Evolutionary conservation across 2,329 filamentous ascomycete species (phyloP), one percentile per base, ranked within the genome.

Genomic region (Alternaria ethzedia): DNA sequence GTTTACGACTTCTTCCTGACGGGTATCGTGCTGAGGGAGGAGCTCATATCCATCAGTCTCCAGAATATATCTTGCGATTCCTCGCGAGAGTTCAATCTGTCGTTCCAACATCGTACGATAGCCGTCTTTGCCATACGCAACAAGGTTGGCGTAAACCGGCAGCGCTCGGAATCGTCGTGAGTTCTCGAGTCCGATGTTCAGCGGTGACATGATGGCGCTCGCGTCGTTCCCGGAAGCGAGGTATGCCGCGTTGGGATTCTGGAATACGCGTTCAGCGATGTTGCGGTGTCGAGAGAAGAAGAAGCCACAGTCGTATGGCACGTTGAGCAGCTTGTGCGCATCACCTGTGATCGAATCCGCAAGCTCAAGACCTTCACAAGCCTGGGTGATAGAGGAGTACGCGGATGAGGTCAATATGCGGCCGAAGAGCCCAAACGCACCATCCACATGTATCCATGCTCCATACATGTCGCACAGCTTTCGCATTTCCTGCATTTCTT

Each of bases 281-380:
- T 49, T 60, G 20, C 41, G 62, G 44, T 67, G 87, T 17, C 89
- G 88, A 55, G 90, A 93, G 71, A 97, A 87, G 84, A 97, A 96
- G 80, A 97, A 91, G 46, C 94, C 95, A 72, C 91, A 94, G 79
- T 97, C 95, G 73, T 97, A 97, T 0, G 95, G 94, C 49, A 97
- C 93, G 70, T 97, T 97, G 64, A 98, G 86, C n/a, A 97, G 82
- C 76, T 97, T 97, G 79, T 98, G 95, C 0, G 87, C 91, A 73
- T 97, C 94, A 3, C 91, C 90, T 0, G 93, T 90, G 70, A 97
- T 94, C 54, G 92, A 96, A 76, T 97, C 93, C 4, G 92, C 93
- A 3, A 97, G 83, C 65, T 97, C 90, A 12, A 97, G 79, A 1
- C 92, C 92, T 5, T 86, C 84, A 1, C 81, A 81, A 81, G 85